A percentile compares a stretch with the other conserved stretches of the same genome.
Conservation (phyloP, 169 alveolate genomes). For the Cryptosporidium tyzzeri region DNA sequence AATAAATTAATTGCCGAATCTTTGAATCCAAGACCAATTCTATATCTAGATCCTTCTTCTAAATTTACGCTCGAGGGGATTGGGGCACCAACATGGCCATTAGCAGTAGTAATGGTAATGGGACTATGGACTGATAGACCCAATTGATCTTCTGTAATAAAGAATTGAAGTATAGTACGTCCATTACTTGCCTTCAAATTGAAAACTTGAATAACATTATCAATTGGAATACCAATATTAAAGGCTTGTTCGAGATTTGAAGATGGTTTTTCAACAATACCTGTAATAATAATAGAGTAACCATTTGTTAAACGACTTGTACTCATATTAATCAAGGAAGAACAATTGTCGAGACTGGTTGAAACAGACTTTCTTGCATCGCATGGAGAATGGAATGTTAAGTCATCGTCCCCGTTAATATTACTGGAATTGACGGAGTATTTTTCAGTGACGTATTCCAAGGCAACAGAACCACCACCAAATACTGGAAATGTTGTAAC, state of each 20-base stretch:
- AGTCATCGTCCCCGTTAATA: conserved; percentile 8
- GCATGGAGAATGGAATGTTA: conserved; percentile 42
- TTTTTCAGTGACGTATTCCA: not conserved
- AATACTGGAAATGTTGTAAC: conserved; percentile 35
- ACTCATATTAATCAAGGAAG: conserved; percentile 18
- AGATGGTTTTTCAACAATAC: conserved; percentile 40
- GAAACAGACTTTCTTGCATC: not conserved
- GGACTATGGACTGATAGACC: conserved; percentile 41
- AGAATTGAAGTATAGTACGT: conserved; percentile 35
- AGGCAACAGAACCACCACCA: conserved; percentile 1
- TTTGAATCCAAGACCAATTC: conserved; percentile 32
- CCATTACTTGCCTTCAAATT: conserved; percentile 33
- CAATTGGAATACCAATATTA: conserved; percentile 38
- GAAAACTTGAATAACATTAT: conserved; percentile 34
- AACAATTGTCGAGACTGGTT: not conserved
- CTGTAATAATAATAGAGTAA: conserved; percentile 36
- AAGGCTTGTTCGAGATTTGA: conserved; percentile 29
- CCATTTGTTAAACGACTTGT: conserved; percentile 14
- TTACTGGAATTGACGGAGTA: not conserved
- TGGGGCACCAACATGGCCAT: conserved; percentile 35
- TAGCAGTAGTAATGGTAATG: not conserved
- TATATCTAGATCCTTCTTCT: conserved; percentile 44
- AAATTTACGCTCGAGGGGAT: conserved; percentile 29
- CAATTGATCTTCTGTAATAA: conserved; percentile 33
- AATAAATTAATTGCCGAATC: not conserved